Base-by-base conservation (phyloP, 148 eudicot genomes). In the Drosera capensis region DNA sequence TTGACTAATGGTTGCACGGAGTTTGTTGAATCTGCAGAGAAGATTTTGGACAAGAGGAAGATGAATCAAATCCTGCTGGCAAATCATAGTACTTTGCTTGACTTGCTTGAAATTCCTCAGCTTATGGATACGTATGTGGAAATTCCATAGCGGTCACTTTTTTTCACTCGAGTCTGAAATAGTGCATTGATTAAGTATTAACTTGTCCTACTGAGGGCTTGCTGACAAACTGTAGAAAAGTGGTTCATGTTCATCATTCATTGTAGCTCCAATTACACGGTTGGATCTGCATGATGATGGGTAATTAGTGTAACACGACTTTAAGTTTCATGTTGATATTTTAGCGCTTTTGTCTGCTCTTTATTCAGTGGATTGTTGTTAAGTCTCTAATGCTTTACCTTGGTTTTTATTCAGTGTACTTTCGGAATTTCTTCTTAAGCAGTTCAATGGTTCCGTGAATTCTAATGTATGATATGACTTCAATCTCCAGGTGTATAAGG, bases 101-200 rank as follows among this genome's bases (percentile, higher is more conserved):
- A 90, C 78, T 79, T 90, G 80, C 99, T 90, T 64, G 99, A 90
- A 76, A 90, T 90, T 73, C 99, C 99, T 58, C 99, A 90, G 70
- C 95, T 90, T 58, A 90, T 90, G 99, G 99, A 90, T 80, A 90
- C 99, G 99, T 90, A 85, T 42, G 86, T 78, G 60, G 14, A 34
- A 11, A 4, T 9, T n/a, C n/a, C n/a, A n/a, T 34, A 34, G 13
- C 2, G 38, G 9, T 34, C 38, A 34, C 38, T 9, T 1, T 13
- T 34, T 34, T n/a, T n/a, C 3, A 0, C n/a, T 4, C 9, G n/a
- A 2, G 38, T 34, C 38, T 34, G n/a, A 34, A 34, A 34, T 4
- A 15, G 38, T 4, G n/a, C n/a, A n/a, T n/a, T n/a, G n/a, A n/a
- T n/a, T n/a, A 28, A 9, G 31, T 4, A 28, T 28, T 28, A 28